Conservation (phyloP, 495 filamentous ascomycete genomes). For the Tirmania nivea region DNA sequence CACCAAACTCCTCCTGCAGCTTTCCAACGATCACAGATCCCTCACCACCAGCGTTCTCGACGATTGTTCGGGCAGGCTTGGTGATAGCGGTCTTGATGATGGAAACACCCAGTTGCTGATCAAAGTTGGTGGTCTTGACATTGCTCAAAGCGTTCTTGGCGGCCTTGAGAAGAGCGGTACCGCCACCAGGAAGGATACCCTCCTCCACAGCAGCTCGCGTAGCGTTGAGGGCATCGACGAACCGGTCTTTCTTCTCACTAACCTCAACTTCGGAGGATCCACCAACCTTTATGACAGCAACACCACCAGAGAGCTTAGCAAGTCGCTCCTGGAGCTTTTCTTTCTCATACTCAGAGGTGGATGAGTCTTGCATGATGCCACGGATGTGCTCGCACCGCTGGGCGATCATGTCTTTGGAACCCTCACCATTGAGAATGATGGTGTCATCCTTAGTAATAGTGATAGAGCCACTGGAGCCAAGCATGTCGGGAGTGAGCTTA, state of each 20-base stretch:
- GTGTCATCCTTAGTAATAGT: constrained; percentile 99
- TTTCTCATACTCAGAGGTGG: constrained; percentile 96
- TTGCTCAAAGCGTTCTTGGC: constrained; percentile 64
- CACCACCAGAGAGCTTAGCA: constrained; percentile 95
- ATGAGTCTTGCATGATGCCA: constrained; percentile 79
- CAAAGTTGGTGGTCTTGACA: constrained; percentile 82
- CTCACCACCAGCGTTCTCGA: constrained; percentile 94
- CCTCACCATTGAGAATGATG: constrained; percentile 94
- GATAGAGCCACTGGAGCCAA: constrained; percentile 91
- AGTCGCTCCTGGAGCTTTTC: constrained; percentile 99
- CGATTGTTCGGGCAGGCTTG: constrained; percentile 75
- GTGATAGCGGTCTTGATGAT: constrained; percentile 97
- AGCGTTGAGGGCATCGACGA: constrained; percentile 93
- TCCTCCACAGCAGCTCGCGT: constrained; percentile 97
- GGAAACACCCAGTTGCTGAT: constrained; percentile 93
- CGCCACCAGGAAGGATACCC: constrained; percentile 94
- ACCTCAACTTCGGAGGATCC: constrained; percentile 96
- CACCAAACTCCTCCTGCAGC: constrained; percentile 78
- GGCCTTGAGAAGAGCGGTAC: constrained; percentile 93
- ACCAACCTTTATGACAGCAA: constrained; percentile 97
- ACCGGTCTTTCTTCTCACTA: constrained; percentile 98
- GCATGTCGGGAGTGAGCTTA: constrained; percentile 86
- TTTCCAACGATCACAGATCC: constrained; percentile 94
- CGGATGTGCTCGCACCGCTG: constrained; percentile 99
- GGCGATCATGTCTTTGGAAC: constrained; percentile 77